Base-by-base conservation (phyloP, 495 filamentous ascomycete species). In the Penicillium bialowiezense region DNA sequence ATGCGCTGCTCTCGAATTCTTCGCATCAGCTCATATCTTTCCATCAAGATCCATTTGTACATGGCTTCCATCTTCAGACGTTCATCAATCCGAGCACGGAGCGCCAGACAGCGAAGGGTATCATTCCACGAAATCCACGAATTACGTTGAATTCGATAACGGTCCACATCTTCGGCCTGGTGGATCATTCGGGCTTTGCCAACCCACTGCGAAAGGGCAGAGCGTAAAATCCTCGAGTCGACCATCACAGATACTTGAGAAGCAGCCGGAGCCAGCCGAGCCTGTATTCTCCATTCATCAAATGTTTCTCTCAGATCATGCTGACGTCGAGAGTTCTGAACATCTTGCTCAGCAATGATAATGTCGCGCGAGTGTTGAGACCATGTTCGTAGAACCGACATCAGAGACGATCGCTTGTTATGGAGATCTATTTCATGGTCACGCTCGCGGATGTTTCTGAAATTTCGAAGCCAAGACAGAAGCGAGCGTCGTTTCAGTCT, bases 121-220 rank as follows among this genome's bases (percentile, higher is more conserved):
- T 87, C 82, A 46, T 86, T 87, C 86, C 86, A 90, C 10, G 71
- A 58, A 1, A 79, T 81, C 75, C 78, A 85, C 7, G 79, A 67
- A 57, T 81, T 83, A 23, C 76, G 75, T 36, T 85, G 51, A 29
- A 83, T 59, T 33, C 82, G 73, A 48, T 67, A 47, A 20, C 64
- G 73, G 54, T 86, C 72, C 34, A 84, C 66, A 29, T 72, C 66
- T 12, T 67, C 56, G n/a, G 86, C 85, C 59, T 79, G 73, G n/a
- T 69, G 65, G 20, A 74, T 62, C 44, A 75, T 71, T 24, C 69
- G 69, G 4, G 72, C 60, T 14, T 78, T 76, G 1, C 65, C 63
- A 6, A 76, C 57, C 81, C 86, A 87, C 35, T 67, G 64, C 5
- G 51, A 53, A 20, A 85, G 76, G 23, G 74, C 65, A 15, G 70